Evolutionary conservation across 2,329 filamentous ascomycete genomes (phyloP).

Genomic region (Teratosphaeriaceae sp.): DNA sequence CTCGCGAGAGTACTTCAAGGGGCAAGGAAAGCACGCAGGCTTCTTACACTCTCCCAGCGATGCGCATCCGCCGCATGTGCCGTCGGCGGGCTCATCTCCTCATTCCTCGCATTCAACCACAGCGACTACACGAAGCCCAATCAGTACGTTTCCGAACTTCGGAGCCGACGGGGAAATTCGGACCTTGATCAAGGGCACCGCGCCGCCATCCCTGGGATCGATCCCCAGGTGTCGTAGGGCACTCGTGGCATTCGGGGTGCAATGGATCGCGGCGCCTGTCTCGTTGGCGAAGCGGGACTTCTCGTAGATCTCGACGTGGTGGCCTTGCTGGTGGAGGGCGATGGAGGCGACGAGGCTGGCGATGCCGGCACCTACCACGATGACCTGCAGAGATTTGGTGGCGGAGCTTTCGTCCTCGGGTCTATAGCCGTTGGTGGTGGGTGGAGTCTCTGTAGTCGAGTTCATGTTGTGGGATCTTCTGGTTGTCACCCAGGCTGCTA

Average conservation of each 20-base stretch:
- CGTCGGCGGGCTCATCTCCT: not conserved
- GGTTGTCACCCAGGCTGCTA: too few relatives aligned
- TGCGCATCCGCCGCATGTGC: not conserved
- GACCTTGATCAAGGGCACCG: not conserved
- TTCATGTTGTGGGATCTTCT: too few relatives aligned
- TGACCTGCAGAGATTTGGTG: constrained; percentile 8
- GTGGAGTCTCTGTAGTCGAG: too few relatives aligned
- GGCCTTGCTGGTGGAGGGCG: constrained; percentile 20
- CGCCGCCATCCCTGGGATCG: constrained; percentile 11
- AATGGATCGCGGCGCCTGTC: constrained; percentile 23
- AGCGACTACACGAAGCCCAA: too few relatives aligned
- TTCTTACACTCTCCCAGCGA: not conserved
- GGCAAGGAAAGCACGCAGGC: too few relatives aligned
- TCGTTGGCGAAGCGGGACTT: constrained; percentile 21
- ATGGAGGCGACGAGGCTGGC: constrained; percentile 23
- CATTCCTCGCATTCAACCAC: not conserved
- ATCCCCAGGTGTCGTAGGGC: constrained; percentile 13
- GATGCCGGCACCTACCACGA: constrained; percentile 23
- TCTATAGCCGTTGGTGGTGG: not conserved
- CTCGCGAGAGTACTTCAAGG: not conserved
- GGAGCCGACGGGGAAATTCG: too few relatives aligned
- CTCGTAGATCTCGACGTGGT: constrained; percentile 22
- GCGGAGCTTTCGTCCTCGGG: not conserved
- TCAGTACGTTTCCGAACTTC: too few relatives aligned
- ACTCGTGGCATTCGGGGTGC: constrained; percentile 17